Evolutionary conservation across 1,139 yeast genomes (phyloP).

Genomic region (Kodamaea sp.): DNA sequence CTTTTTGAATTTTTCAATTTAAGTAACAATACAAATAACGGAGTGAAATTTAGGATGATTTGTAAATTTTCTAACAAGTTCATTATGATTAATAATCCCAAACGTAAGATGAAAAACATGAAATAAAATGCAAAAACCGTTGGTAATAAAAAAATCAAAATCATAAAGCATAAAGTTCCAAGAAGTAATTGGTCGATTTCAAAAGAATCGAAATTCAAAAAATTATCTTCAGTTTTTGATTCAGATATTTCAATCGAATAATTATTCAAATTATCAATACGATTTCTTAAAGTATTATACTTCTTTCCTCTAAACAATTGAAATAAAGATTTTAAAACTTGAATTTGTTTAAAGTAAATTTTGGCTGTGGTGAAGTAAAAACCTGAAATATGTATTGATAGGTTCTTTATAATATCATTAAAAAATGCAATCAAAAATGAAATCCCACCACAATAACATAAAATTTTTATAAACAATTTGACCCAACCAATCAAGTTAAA

Average conservation of each 20-base stretch:
- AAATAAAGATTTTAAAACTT: slow-evolving; percentile 67
- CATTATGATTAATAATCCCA: slow-evolving; percentile 47
- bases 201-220: slow-evolving; percentile 36
- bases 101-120: slow-evolving; percentile 61
- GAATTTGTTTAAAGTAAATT: slow-evolving; percentile 72
- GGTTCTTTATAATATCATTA: slow-evolving; percentile 60
- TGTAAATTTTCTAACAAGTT: slow-evolving; percentile 59
- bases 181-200: slow-evolving; percentile 82
- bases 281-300: slow-evolving; percentile 73
- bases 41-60: slow-evolving; percentile 75
- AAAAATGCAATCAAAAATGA: slow-evolving; percentile 65
- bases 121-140: slow-evolving; percentile 83
- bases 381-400: slow-evolving; percentile 70
- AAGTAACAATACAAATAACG: slow-evolving; percentile 75
- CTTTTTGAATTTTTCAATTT: slow-evolving; percentile 79
- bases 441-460: slow-evolving; percentile 55
- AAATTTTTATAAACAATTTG: slow-evolving; percentile 13
- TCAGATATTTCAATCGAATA: slow-evolving; percentile 41
- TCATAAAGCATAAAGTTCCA: slow-evolving; percentile 85
- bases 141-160: slow-evolving; percentile 74
- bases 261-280: slow-evolving; percentile 62
- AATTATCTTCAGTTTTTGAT: slow-evolving; percentile 1
- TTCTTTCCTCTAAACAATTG: slow-evolving; percentile 89
- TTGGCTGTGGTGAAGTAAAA: slow-evolving; percentile 79
- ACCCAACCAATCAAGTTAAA: slow-evolving; percentile 3